These are phyloP conservation scores for Mallotus repandus DNA, from an alignment of 441 rosid species.

Conservation along the genomic window DNA sequence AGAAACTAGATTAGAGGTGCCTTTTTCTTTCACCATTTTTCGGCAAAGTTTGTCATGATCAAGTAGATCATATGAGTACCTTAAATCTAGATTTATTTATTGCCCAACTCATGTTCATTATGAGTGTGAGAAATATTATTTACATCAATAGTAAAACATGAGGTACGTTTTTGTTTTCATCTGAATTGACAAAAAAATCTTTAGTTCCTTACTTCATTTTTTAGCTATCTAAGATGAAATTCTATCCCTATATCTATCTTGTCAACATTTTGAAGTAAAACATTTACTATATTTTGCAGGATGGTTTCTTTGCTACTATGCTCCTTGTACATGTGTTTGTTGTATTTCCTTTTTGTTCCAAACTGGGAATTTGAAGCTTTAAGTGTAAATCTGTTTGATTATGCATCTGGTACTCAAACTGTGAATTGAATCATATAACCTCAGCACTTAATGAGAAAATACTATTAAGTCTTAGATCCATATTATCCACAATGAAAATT, in stretches of 20 bases:
- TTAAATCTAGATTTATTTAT: background rate
- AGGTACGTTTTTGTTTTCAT: background rate
- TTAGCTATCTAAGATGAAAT: background rate
- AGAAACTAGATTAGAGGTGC: conserved; percentile 2
- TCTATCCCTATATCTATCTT: background rate
- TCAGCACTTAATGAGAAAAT: background rate
- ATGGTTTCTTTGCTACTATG: conserved; percentile 38
- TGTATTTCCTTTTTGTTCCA: conserved; percentile 61
- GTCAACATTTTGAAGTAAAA: conserved; percentile 2
- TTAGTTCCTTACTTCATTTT: background rate
- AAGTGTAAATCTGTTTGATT: conserved; percentile 18
- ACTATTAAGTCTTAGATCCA: background rate
- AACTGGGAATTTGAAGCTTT: conserved; percentile 52
- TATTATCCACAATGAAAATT: background rate
- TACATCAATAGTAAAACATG: background rate
- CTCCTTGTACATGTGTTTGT: conserved; percentile 42
- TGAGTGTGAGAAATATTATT: background rate
- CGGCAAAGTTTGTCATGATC: background rate
- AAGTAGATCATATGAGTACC: background rate
- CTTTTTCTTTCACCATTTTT: background rate
- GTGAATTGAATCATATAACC: conserved; percentile 34
- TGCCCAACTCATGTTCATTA: background rate
- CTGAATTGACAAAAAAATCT: background rate
- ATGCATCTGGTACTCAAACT: conserved; percentile 32
- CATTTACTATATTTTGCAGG: conserved; percentile 40